Base-by-base conservation (phyloP, 345 rosid genomes). In the Brassica nigra region DNA sequence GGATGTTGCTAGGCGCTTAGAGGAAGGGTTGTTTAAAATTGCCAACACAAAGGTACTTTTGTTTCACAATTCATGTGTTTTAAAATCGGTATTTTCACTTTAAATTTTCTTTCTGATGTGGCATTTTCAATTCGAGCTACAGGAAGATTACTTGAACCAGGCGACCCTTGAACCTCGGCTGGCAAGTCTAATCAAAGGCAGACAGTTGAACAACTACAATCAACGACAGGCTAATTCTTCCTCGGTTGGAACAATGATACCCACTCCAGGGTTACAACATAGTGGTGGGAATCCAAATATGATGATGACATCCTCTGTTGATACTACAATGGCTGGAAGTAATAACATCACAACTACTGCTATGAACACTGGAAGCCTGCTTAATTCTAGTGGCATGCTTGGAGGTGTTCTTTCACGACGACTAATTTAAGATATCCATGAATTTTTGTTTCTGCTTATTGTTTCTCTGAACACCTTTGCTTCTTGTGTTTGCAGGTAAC, bases 221-320 rank as follows among this genome's bases (percentile, higher is more conserved):
- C 92, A 87, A 64, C 92, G 90, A 31, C 92, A 81, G 11, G 84
- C 86, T 76, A 88, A 86, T 86, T 84, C 99, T 54, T 75, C 95
- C n/a, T 66, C 91, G 5, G 76, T 89, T 83, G 91, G 90, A 70
- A 88, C 97, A 42, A 96, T 96, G 99, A 92, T 96, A 76, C 98
- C 98, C 18, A 96, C 97, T 14, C 99, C 98, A 81, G 99, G 99
- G 42, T 87, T 96, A 86, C 83, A 91, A 9, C 93, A 86, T 14
- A 81, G 80, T 80, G 84, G 75, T 16, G 90, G 85, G 80, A 96
- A 85, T 86, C 83, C 91, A n/a, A 90, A 84, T 74, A 8, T 89
- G 82, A 84, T 88, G 85, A 87, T 75, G 23, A 70, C 93, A 14
- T 87, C 99, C 67, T 89, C 98, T 52, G 85, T 84, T 8, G 98